A percentile compares a stretch with the other conserved stretches of the same genome.
phyloP scores from a whole-genome alignment of 768 basidiomycete genomes.

The Calocybe indica region DNA sequence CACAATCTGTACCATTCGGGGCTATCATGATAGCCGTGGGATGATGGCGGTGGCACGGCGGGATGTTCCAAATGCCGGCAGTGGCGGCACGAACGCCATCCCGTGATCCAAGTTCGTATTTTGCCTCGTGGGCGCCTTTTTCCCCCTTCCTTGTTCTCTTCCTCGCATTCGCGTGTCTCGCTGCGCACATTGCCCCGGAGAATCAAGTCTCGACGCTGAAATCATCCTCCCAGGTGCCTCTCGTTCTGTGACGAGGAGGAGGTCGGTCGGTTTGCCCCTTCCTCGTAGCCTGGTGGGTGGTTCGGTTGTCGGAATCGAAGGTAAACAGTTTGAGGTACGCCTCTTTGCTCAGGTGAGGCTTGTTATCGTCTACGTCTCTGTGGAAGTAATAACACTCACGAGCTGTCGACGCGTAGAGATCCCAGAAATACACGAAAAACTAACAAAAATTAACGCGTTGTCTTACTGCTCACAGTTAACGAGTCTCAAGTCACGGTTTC shows the following conservation, averaged over 20 bases:
- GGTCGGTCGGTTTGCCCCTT: neutral
- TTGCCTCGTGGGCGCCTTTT: too few species aligned
- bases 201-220: neutral
- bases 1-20: too few species aligned
- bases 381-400: neutral
- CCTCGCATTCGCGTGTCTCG: slow-evolving; percentile 1
- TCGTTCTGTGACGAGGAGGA: slow-evolving; percentile 4
- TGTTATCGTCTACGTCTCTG: neutral
- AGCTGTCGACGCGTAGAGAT: slow-evolving; percentile 6
- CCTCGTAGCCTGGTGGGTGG: slow-evolving; percentile 7
- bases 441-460: slow-evolving; percentile 19
- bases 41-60: too few species aligned
- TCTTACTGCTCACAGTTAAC: slow-evolving; percentile 10
- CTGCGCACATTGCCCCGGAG: too few species aligned
- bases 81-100: too few species aligned
- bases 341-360: slow-evolving; percentile 7
- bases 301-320: slow-evolving; percentile 9
- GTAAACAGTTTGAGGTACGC: slow-evolving; percentile 9
- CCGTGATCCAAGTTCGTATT: too few species aligned
- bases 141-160: slow-evolving; percentile 10
- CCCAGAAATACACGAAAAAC: slow-evolving; percentile 11
- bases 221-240: slow-evolving; percentile 12
- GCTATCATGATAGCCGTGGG: too few species aligned
- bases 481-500: slow-evolving; percentile 11
- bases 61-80: too few species aligned